Base-by-base conservation (phyloP, 192 early-diverging fungal species). In the Phlyctochytrium arcticum region DNA sequence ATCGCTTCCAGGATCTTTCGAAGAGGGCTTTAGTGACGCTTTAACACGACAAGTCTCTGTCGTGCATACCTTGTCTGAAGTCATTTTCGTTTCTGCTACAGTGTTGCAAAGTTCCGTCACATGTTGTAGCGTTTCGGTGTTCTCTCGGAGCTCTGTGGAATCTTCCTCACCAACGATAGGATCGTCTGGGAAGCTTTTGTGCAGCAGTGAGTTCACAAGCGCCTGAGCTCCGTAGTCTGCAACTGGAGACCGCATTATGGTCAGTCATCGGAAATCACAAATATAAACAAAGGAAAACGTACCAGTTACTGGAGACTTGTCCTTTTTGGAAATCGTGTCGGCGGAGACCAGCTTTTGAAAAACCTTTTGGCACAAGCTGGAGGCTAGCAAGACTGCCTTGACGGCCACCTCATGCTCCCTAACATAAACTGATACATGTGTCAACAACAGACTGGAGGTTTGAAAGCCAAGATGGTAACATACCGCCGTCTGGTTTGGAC, bases 131-230 rank as follows among this genome's bases (percentile, higher is more conserved):
- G 94, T 75, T 0, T 83, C 85, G 1, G 37, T 67, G 15, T 96
- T 89, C 21, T 85, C 88, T 34, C 79, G 86, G 7, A 99, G 77
- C 54, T 93, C 95, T 60, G 84, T 82, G 0, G 94, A 84, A 61
- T 97, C 93, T 70, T 99, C 97, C 73, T 99, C 97, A 30, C 94
- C 97, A 15, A 98, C 89, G 51, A 99, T 91, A 27, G 89, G 89
- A 71, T 96, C 94, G 19, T 85, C 32, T 12, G 95, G 93, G 54
- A 98, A 97, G 55, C 79, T 71, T 57, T 82, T 56, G 56, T 84
- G 70, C 6, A 99, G 81, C 54, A 90, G 76, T 1, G 82, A 72
- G 77, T 95, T 96, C 35, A 99, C 90, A 7, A 99, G 86, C 3
- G 97, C 95, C 74, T 99, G 97, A 10, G 93, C 89, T 50, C 91